phyloP scores from a whole-genome alignment of 495 filamentous ascomycete species.

The Aspergillus hancockii region DNA sequence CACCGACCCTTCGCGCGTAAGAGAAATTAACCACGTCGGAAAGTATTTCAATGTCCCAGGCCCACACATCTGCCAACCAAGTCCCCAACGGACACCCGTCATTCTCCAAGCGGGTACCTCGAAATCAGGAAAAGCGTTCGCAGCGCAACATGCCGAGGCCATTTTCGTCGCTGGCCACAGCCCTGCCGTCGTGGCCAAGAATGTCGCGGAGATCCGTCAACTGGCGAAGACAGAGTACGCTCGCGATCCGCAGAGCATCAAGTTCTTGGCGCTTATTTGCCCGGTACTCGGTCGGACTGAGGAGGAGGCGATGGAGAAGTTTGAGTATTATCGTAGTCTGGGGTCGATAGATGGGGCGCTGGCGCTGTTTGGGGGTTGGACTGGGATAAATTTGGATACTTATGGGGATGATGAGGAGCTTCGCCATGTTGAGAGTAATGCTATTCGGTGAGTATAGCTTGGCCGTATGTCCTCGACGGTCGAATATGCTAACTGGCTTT shows the following conservation, averaged over 20 bases:
- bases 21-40: slow-evolving; percentile 66
- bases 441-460: slow-evolving; percentile 47
- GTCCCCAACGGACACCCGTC: slow-evolving; percentile 65
- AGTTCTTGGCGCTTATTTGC: slow-evolving; percentile 54
- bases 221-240: slow-evolving; percentile 46
- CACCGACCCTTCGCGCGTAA: slow-evolving; percentile 58
- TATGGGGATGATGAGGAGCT: slow-evolving; percentile 58
- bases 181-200: slow-evolving; percentile 48
- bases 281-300: slow-evolving; percentile 54
- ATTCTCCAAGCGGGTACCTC: slow-evolving; percentile 67
- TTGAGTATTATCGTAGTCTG: slow-evolving; percentile 47
- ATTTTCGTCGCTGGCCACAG: slow-evolving; percentile 54
- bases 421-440: slow-evolving; percentile 62
- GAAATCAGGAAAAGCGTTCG: slow-evolving; percentile 62
- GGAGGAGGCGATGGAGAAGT: slow-evolving; percentile 56
- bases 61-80: slow-evolving; percentile 64
- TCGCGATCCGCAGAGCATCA: slow-evolving; percentile 50
- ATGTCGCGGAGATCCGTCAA: slow-evolving; percentile 51
- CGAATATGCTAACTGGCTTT: slow-evolving; percentile 4
- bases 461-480: neutral
- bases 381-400: slow-evolving; percentile 53
- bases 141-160: slow-evolving; percentile 59
- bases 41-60: slow-evolving; percentile 67
- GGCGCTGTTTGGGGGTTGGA: slow-evolving; percentile 60
- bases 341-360: slow-evolving; percentile 56